Base-by-base conservation (phyloP, 2,329 filamentous ascomycete genomes). In the Neofusicoccum laricinum region DNA sequence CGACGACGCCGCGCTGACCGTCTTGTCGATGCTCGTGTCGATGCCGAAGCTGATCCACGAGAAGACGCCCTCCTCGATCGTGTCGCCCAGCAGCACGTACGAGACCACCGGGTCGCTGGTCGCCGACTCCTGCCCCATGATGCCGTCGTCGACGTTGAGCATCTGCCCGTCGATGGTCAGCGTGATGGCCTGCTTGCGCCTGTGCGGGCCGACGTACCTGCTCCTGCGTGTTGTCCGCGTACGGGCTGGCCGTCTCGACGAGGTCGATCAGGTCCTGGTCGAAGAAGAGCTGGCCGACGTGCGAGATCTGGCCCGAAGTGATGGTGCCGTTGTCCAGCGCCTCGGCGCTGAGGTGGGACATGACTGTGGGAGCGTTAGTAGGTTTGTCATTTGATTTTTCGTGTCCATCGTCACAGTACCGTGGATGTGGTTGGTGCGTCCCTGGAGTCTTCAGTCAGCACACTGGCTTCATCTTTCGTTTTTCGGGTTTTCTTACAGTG, bases 251-350 rank as follows among this genome's bases (percentile, higher is more conserved):
- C 14, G 73, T 72, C 66, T 86, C 82, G 64, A 89, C 84, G 43
- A 77, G 67, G 30, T 69, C 69, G 68, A 86, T 81, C 10, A 90
- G 81, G 66, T 79, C 78, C 71, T 88, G 83, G 72, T 90, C 86
- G 64, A 87, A 87, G 80, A 87, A 90, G 58, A 87, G 71, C 72
- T 90, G 88, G 15, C 87, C 87, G 36, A 89, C 80, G 75, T 90
- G 86, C 36, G 61, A 30, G 48, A 63, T 11, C 49, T 63, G 61
- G 7, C 83, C 82, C 64, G 85, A 80, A 55, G 76, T 78, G 58
- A 76, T 78, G 15, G 84, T 84, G 59, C 82, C 84, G 70, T 83
- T 86, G 58, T 77, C 67, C 36, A 63, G 48, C 46, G 41, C 25
- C 25, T 51, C 36, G 11, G 61, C 46, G 48, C 49, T 45, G n/a